Evolutionary conservation across 345 rosid genomes (phyloP).

Genomic region (Sisymbrium altissimum): DNA sequence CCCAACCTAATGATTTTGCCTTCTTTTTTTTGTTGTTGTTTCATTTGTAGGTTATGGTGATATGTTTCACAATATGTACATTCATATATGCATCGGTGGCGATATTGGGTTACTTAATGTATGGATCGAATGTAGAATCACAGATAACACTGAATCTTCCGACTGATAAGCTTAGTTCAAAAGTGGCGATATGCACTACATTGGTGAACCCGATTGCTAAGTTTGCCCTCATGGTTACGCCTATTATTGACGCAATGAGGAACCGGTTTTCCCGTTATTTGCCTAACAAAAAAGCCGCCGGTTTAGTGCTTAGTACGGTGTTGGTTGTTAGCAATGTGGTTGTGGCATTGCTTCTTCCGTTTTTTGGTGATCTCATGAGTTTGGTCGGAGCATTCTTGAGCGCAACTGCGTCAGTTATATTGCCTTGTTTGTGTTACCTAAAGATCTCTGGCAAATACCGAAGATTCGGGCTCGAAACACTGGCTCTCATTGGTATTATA

Average conservation of each 20-base stretch:
- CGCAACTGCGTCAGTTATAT: conserved; percentile 42
- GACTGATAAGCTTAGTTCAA: conserved; percentile 40
- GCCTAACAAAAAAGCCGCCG: conserved; percentile 22
- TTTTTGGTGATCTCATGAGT: conserved; percentile 52
- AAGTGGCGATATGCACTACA: conserved; percentile 64
- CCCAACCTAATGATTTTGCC: background rate
- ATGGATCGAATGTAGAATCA: conserved; percentile 43
- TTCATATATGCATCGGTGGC: conserved; percentile 54
- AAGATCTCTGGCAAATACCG: conserved; percentile 46
- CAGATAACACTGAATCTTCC: conserved; percentile 64
- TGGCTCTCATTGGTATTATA: conserved; percentile 29
- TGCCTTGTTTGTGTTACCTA: conserved; percentile 54
- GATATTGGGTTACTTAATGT: conserved; percentile 58
- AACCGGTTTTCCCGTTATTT: conserved; percentile 26
- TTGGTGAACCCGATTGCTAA: conserved; percentile 59
- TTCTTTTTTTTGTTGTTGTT: background rate
- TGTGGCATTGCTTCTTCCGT: conserved; percentile 51
- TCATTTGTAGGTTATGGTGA: conserved; percentile 43
- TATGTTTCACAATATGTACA: conserved; percentile 51
- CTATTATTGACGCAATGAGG: conserved; percentile 43
- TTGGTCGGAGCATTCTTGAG: conserved; percentile 64
- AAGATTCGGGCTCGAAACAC: conserved; percentile 34
- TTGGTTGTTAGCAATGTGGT: conserved; percentile 46
- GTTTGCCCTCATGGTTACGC: conserved; percentile 57
- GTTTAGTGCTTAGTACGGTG: conserved; percentile 39